Evolutionary conservation across 2,329 filamentous ascomycete genomes (phyloP).

Genomic region (Fusarium sp.): DNA sequence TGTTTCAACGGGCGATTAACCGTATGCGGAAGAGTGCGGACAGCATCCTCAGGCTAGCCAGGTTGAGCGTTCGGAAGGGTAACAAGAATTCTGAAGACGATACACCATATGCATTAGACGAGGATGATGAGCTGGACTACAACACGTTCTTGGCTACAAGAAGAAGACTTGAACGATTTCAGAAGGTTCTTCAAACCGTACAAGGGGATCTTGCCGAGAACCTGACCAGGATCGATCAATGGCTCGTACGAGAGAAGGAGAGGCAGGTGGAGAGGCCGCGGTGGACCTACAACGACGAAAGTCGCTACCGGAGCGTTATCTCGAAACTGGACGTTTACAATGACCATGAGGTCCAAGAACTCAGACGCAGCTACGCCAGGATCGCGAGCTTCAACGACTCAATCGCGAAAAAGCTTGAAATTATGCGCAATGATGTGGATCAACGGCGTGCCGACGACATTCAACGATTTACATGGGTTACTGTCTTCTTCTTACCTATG

Average conservation of each 20-base stretch:
- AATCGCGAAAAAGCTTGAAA: not conserved
- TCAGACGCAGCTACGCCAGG: accelerated
- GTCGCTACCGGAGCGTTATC: not conserved
- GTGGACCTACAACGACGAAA: constrained; percentile 4
- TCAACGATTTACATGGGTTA: not conserved
- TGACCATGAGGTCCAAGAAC: not conserved
- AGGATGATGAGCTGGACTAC: too few species aligned
- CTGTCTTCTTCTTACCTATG: not conserved
- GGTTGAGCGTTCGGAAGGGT: too few species aligned
- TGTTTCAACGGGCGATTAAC: not conserved
- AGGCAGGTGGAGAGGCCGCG: not conserved
- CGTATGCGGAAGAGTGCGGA: not conserved
- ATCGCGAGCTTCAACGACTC: accelerated
- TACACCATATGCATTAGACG: too few species aligned
- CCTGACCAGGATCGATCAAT: not conserved
- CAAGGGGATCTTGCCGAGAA: not conserved
- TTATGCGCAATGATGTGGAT: not conserved
- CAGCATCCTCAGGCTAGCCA: too few species aligned
- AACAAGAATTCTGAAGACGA: too few species aligned
- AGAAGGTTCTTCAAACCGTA: not conserved
- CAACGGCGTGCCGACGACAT: not conserved
- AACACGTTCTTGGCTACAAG: too few species aligned
- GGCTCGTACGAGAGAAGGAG: not conserved
- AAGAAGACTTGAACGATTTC: too few species aligned
- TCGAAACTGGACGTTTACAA: not conserved